Base-by-base conservation (phyloP, 306 rosid genomes). In the Vigna trinervia region DNA sequence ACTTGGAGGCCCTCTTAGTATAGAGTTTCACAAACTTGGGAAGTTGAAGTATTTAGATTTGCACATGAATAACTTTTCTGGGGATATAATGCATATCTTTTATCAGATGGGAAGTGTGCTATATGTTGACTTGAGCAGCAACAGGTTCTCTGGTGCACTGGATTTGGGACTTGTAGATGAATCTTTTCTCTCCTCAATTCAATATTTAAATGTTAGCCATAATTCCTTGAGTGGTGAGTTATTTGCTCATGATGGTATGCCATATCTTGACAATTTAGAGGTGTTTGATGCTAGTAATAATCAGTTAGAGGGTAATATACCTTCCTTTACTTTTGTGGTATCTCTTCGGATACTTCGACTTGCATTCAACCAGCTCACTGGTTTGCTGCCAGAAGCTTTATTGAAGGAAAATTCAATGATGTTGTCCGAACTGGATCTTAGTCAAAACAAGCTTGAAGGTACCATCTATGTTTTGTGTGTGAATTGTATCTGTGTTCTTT, bases 401-500 rank as follows among this genome's bases (percentile, higher is more conserved):
- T 68, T 90, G 84, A 87, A 79, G 66, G 97, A 90, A 72, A 92
- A 89, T 82, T 92, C 97, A 34, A 83, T 80, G 89, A 74, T 90
- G 74, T 85, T 92, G 87, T 86, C 93, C 3, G 97, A 90, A 80
- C 81, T 92, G 70, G 96, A 92, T 86, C 89, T 90, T 56, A 90
- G 96, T 87, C 86, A 80, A 77, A 92, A 90, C 83, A 72, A 84
- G 72, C 90, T 92, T 69, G 86, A 88, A 90, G 96, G 97, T 92
- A 81, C 30, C 26, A 74, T 70, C 73, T 45, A 47, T 69, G 5
- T 71, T 58, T 46, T 56, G 22, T 59, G 23, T 36, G 10, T 50
- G 6, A 65, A 54, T 17, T 48, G 51, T 48, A 5, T 38, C 30
- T 8, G 60, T 20, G n/a, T 75, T 82, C 10, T 57, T 66, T 77